Evolutionary conservation across 2,329 filamentous ascomycete genomes (phyloP), one percentile per base, ranked within the genome.

Genomic region (Venturia oleaginea): DNA sequence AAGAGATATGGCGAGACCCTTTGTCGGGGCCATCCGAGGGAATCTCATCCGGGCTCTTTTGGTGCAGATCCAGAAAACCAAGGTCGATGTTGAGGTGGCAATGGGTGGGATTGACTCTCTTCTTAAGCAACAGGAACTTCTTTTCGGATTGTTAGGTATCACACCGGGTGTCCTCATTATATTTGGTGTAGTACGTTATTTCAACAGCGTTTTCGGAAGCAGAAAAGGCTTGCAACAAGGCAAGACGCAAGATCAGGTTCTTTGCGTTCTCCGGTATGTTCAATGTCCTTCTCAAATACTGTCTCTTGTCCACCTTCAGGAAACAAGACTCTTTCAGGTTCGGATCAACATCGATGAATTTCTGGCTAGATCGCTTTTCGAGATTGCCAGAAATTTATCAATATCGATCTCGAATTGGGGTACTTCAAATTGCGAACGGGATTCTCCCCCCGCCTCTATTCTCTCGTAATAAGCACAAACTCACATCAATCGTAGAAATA

Each of bases 31-130:
- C 0, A 77, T 99, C 22, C 84, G 86, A 37, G 94, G 94, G 13
- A 93, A 97, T 70, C 82, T 99, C 34, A 84, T 97, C 42, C 87
- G 93, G 62, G 92, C 93, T 4, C 84, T 99, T 34, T 81, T 99
- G 55, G 97, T 99, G 64, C 94, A 99, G 73, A 88, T 99, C 43
- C 94, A 99, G 72, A 99, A 99, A 81, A 97, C 94, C 27, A 99
- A 99, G 79, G 94, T 99, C 10, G 94, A 99, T 72, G 86, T 99
- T 15, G 94, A 99, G 75, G 87, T 97, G 67, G 94, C 94, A 17
- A 92, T 99, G 78, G 91, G 90, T 66, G 94, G 94, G 22, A 99
- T 99, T 68, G 93, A 99, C 79, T 86, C 91, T 40, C 83, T 99
- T 38, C 82, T 99, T 65, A 96, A 94, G 78, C 97, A 92, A 71